A percentile compares a stretch with the other conserved stretches of the same genome.
Evolutionary conservation across 345 rosid species (phyloP).

Genomic region (Populus euphratica): DNA sequence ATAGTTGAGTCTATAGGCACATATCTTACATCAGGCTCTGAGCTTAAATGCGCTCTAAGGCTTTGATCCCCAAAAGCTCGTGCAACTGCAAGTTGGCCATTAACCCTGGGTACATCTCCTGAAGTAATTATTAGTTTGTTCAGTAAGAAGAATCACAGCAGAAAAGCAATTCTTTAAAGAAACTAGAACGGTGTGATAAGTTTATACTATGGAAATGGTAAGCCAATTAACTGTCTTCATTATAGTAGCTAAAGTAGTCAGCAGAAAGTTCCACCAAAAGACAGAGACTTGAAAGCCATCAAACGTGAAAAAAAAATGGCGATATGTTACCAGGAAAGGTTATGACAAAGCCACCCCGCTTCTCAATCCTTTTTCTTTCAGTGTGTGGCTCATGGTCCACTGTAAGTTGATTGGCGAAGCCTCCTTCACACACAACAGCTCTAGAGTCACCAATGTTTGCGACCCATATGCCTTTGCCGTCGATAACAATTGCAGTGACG

Average conservation of each 20-base stretch:
- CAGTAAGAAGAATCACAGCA: background rate
- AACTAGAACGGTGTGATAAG: background rate
- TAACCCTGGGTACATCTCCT: conserved; percentile 38
- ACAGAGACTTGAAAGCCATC: background rate
- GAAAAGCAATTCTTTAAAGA: background rate
- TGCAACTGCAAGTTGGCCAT: conserved; percentile 39
- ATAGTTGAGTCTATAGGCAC: conserved; percentile 42
- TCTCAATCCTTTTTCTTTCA: conserved; percentile 21
- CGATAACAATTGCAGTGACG: conserved; percentile 26
- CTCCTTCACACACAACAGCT: conserved; percentile 25
- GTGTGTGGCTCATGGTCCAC: conserved; percentile 28
- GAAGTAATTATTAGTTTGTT: background rate
- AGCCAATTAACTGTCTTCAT: background rate
- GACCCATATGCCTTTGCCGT: conserved; percentile 17
- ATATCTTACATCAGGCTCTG: conserved; percentile 48
- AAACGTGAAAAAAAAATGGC: background rate
- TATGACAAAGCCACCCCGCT: conserved; percentile 26
- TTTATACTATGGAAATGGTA: background rate
- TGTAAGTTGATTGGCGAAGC: conserved; percentile 21
- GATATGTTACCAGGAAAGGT: background rate
- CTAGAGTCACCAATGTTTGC: conserved; percentile 32
- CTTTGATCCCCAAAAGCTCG: conserved; percentile 39
- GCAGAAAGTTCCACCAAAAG: background rate
- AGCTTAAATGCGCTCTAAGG: conserved; percentile 51
- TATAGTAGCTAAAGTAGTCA: background rate